phyloP scores from a whole-genome alignment of 768 basidiomycete species.

The Mycena floridula region DNA sequence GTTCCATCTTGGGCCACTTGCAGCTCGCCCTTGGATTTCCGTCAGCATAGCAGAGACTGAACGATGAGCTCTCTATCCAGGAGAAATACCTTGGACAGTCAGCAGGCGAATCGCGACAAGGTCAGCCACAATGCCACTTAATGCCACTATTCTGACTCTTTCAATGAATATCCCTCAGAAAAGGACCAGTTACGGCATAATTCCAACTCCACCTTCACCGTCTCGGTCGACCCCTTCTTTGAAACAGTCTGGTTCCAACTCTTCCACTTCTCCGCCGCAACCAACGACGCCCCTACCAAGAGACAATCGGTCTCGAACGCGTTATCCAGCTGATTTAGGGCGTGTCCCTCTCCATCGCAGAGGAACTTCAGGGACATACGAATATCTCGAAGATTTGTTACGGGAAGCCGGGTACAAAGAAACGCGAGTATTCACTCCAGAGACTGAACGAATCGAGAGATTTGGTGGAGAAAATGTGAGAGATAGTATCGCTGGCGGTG shows the following conservation, averaged over 20 bases:
- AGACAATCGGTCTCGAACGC: conserved; percentile 32
- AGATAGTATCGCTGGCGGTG: conserved; percentile 38
- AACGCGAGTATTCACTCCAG: conserved; percentile 84
- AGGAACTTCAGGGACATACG: conserved; percentile 77
- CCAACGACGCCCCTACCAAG: conserved; percentile 33
- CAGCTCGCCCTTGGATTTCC: too few species aligned
- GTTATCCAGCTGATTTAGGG: conserved; percentile 54
- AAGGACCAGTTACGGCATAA: conserved; percentile 19
- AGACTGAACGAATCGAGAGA: conserved; percentile 47
- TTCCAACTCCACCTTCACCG: conserved; percentile 25
- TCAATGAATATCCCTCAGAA: not conserved
- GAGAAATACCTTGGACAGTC: too few species aligned
- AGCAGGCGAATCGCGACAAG: too few species aligned
- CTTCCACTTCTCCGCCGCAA: conserved; percentile 34
- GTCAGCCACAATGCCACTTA: too few species aligned
- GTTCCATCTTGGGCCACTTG: too few species aligned
- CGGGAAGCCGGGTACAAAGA: conserved; percentile 90
- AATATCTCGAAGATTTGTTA: conserved; percentile 79
- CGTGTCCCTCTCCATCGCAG: conserved; percentile 72
- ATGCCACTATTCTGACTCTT: too few species aligned
- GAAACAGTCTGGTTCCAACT: conserved; percentile 33
- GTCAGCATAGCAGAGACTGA: too few species aligned
- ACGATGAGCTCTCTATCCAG: too few species aligned
- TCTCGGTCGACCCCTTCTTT: conserved; percentile 31
- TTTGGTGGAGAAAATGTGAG: conserved; percentile 14